Percentiles rank a stretch among this genome's conserved stretches.
Conservation (phyloP, 768 basidiomycete species). For the Pulveroboletus frians region DNA sequence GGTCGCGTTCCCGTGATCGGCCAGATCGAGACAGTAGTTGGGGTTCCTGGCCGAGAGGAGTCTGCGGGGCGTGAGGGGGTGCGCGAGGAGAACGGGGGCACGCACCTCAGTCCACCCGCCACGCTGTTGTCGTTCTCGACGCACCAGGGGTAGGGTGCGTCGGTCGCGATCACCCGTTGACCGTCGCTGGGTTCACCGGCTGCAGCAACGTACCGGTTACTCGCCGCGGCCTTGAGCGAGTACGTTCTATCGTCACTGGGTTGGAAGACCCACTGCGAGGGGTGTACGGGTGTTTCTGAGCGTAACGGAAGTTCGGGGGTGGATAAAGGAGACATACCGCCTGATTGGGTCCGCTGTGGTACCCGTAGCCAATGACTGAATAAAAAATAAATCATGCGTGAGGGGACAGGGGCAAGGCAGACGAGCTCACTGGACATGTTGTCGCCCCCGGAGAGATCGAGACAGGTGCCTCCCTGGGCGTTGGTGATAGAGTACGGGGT, state of each 20-base stretch:
- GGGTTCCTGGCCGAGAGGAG: slow-evolving; percentile 41
- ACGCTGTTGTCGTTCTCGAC: slow-evolving; percentile 43
- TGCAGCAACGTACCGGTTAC: slow-evolving; percentile 39
- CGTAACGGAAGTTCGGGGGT: too few relatives aligned
- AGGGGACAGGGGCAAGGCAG: too few relatives aligned
- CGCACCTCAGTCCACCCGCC: slow-evolving; percentile 40
- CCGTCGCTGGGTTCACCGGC: slow-evolving; percentile 34
- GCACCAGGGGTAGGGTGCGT: slow-evolving; percentile 42
- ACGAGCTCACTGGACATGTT: slow-evolving; percentile 38
- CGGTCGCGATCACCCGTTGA: slow-evolving; percentile 34
- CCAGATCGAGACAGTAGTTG: slow-evolving; percentile 43
- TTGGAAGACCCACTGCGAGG: slow-evolving; percentile 44
- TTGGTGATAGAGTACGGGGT: slow-evolving; percentile 45
- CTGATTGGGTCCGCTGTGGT: slow-evolving; percentile 45
- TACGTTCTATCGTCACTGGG: slow-evolving; percentile 24
- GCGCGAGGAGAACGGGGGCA: too few relatives aligned
- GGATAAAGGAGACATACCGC: slow-evolving; percentile 34
- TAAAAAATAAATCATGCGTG: too few relatives aligned
- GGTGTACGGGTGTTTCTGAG: too few relatives aligned
- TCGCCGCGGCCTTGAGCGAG: slow-evolving; percentile 39
- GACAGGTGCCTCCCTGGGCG: slow-evolving; percentile 44
- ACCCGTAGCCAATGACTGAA: slow-evolving; percentile 46
- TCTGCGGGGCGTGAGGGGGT: too few relatives aligned
- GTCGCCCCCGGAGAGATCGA: slow-evolving; percentile 54
- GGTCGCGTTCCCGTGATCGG: slow-evolving; percentile 38